Base-by-base conservation (phyloP, 495 filamentous ascomycete genomes). In the Hypomontagnella monticulosa region DNA sequence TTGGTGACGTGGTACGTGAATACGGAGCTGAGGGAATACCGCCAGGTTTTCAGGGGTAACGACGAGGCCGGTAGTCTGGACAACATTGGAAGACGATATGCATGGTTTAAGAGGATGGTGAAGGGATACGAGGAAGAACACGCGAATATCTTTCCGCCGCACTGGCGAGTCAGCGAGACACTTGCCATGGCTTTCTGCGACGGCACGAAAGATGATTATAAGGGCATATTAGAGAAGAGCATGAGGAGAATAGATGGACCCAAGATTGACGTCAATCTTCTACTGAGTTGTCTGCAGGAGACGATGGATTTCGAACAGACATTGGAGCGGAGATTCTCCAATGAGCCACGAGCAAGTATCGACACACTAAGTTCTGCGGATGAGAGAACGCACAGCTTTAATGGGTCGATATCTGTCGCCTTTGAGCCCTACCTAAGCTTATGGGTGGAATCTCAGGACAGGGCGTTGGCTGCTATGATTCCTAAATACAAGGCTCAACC, bases 1-100 rank as follows among this genome's bases (percentile, higher is more conserved):
- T 76, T 99, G 19, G 84, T 97, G 63, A 95, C 89, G 19, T 99
- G 95, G 95, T 99, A 99, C 72, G 94, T 96, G 78, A 99, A 99
- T 70, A 97, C 95, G 8, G 92, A 97, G 79, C 81, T 99, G 58
- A 86, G 95, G 36, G 95, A 99, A 76, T 99, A 99, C 73, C 85
- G 95, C 32, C 92, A 96, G 73, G 89, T 99, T 3, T 99, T 99
- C 78, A 82, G 92, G 18, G 94, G 94, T 20, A 97, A 93, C 74
- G 95, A 99, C 76, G 95, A 99, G 75, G 95, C 95, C 2, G 95
- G 96, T 2, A 97, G 90, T 43, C 81, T 99, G 78, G 95, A 99
- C 80, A 99, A 99, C 70, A 99, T 99, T 61, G 90, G 94, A 5
- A 84, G 96, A 63, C 82, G 95, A 61, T 99, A 97, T 74, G 90